Conservation (phyloP, 192 early-diverging fungal genomes). For the Mortierella claussenii region DNA sequence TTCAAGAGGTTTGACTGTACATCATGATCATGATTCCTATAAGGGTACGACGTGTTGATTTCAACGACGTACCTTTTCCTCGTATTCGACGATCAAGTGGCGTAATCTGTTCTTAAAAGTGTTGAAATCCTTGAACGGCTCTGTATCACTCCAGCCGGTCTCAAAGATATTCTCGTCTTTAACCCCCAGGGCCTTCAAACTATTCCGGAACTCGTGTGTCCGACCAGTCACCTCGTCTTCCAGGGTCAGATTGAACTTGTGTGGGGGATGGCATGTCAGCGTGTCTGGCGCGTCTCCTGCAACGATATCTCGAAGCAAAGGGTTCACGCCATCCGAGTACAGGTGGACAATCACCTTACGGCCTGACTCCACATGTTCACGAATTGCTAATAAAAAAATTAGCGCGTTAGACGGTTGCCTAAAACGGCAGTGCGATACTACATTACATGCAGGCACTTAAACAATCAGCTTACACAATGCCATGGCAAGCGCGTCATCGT, state of each 20-base stretch:
- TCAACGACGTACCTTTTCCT: slow-evolving; percentile 15
- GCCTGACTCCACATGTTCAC: slow-evolving; percentile 40
- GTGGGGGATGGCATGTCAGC: slow-evolving; percentile 1
- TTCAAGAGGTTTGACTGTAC: too few relatives aligned
- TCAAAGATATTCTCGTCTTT: slow-evolving; percentile 31
- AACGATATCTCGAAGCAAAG: slow-evolving; percentile 36
- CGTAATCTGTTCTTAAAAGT: slow-evolving; percentile 16
- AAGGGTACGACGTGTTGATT: neutral
- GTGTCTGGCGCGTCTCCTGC: slow-evolving; percentile 19
- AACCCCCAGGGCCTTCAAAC: slow-evolving; percentile 18
- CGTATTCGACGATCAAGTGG: slow-evolving; percentile 27
- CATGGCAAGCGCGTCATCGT: slow-evolving; percentile 48
- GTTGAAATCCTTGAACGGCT: slow-evolving; percentile 25
- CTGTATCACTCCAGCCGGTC: slow-evolving; percentile 46
- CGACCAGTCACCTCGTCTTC: slow-evolving; percentile 44
- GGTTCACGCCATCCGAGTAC: slow-evolving; percentile 44
- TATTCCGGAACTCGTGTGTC: slow-evolving; percentile 44
- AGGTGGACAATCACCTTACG: slow-evolving; percentile 36
- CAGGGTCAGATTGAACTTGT: slow-evolving; percentile 20
- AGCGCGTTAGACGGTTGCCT: too few relatives aligned
- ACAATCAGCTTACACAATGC: slow-evolving; percentile 42
- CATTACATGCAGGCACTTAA: too few relatives aligned
- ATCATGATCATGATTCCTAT: neutral
- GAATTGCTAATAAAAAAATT: slow-evolving; percentile 26
- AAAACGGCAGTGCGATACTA: too few relatives aligned